phyloP scores from a whole-genome alignment of 1,284 basidiomycete genomes.

The Mycena sp. region DNA sequence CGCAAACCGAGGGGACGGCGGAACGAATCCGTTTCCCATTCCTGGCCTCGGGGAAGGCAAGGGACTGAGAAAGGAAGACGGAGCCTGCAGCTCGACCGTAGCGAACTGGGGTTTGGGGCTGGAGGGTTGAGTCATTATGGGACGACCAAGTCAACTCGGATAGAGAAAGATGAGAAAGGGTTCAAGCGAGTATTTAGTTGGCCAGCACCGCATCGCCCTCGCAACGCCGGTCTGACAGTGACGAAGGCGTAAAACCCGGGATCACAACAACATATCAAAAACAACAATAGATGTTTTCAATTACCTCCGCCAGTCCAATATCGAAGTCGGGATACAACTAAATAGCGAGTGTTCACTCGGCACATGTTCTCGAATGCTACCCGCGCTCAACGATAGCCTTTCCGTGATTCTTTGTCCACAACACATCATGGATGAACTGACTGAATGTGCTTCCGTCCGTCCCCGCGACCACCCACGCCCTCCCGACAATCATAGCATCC shows the following conservation, averaged over 20 bases:
- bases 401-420: conserved; percentile 72
- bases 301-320: neutral
- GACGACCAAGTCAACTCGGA: conserved; percentile 33
- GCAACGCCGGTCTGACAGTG: conserved; percentile 17
- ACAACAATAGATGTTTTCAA: conserved; percentile 5
- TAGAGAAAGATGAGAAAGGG: conserved; percentile 22
- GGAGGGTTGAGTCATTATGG: conserved; percentile 29
- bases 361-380: conserved; percentile 35
- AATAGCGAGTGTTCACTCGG: neutral
- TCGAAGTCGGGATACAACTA: neutral
- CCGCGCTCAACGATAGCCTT: conserved; percentile 65
- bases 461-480: conserved; percentile 67
- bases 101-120: conserved; percentile 37
- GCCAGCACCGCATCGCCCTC: conserved; percentile 32
- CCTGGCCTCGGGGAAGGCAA: conserved; percentile 39
- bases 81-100: conserved; percentile 34
- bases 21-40: conserved; percentile 37
- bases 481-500: conserved; percentile 75
- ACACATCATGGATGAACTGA: conserved; percentile 70
- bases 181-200: conserved; percentile 11
- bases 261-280: conserved; percentile 15
- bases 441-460: conserved; percentile 82
- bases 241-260: conserved; percentile 9
- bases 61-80: conserved; percentile 38
- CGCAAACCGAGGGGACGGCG: conserved; percentile 42